phyloP scores from a whole-genome alignment of 2,329 filamentous ascomycete genomes.

The Harringtonia lauricola region DNA sequence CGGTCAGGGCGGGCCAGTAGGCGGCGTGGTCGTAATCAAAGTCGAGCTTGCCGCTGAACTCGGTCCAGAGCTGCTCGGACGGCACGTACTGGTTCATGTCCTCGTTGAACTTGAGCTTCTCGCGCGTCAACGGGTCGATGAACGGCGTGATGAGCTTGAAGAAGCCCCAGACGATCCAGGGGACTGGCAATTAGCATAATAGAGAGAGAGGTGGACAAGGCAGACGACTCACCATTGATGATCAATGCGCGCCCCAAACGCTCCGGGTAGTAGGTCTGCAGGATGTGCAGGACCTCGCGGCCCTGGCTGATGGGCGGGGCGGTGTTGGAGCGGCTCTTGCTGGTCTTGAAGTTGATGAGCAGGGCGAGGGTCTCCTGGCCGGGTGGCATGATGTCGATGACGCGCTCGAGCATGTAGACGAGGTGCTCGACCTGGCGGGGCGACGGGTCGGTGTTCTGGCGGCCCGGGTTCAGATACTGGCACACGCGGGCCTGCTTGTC shows the following conservation, averaged over 20 bases:
- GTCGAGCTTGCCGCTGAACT: constrained; percentile 64
- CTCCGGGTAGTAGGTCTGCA: constrained; percentile 95
- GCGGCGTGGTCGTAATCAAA: constrained; percentile 83
- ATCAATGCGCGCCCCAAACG: constrained; percentile 80
- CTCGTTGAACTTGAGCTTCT: constrained; percentile 98
- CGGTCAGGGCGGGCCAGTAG: constrained; percentile 82
- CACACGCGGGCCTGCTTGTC: constrained; percentile 81
- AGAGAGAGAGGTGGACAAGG: no score
- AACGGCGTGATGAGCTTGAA: constrained; percentile 95
- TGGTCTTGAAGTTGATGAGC: constrained; percentile 83
- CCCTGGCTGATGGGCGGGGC: constrained; percentile 64
- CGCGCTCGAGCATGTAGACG: constrained; percentile 89
- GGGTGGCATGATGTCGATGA: constrained; percentile 76
- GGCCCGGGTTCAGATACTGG: constrained; percentile 78
- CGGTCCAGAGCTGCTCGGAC: constrained; percentile 68
- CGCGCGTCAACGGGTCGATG: constrained; percentile 85
- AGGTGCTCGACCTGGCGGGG: constrained; percentile 87
- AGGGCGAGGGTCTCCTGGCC: constrained; percentile 80
- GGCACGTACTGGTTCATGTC: constrained; percentile 77
- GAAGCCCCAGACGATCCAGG: constrained; percentile 85
- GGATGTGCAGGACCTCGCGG: constrained; percentile 74
- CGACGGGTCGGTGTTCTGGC: constrained; percentile 83
- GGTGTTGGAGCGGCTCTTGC: constrained; percentile 61
- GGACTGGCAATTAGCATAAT: constrained; percentile 48
- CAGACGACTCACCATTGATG: constrained; percentile 57